Conservation (phyloP, 2,329 filamentous ascomycete species). For the Teratosphaeria pseudoeucalypti region DNA sequence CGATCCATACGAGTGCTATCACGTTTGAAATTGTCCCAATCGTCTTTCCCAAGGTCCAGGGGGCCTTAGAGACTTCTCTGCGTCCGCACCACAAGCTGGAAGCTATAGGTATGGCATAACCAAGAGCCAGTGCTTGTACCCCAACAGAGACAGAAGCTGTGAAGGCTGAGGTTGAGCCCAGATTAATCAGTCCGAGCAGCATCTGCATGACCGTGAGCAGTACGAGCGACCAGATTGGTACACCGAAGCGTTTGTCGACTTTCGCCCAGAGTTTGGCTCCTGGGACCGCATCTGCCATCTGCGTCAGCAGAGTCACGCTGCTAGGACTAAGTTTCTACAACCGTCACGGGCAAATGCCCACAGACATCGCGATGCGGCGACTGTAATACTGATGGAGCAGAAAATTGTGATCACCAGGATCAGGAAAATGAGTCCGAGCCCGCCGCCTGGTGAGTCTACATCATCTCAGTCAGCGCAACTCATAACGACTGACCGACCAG, state of each 20-base stretch:
- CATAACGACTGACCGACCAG: background rate
- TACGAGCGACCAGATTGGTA: constrained; percentile 33
- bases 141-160: constrained; percentile 44
- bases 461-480: background rate
- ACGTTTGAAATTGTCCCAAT: constrained; percentile 14
- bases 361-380: constrained; percentile 38
- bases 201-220: constrained; percentile 38
- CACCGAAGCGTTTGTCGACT: constrained; percentile 26
- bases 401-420: constrained; percentile 43
- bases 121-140: constrained; percentile 46
- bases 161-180: constrained; percentile 39
- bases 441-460: constrained; percentile 31
- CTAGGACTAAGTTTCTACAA: background rate
- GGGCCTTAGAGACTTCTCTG: constrained; percentile 10
- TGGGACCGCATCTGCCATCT: constrained; percentile 28
- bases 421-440: constrained; percentile 39
- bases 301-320: background rate
- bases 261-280: constrained; percentile 28
- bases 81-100: constrained; percentile 39
- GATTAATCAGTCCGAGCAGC: constrained; percentile 40
- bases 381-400: constrained; percentile 44
- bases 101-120: constrained; percentile 47
- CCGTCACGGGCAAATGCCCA: constrained; percentile 38
- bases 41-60: constrained; percentile 10
- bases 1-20: constrained; percentile 19